Conservation (phyloP, 331 rosid species). For the Stylosanthes scabra region DNA sequence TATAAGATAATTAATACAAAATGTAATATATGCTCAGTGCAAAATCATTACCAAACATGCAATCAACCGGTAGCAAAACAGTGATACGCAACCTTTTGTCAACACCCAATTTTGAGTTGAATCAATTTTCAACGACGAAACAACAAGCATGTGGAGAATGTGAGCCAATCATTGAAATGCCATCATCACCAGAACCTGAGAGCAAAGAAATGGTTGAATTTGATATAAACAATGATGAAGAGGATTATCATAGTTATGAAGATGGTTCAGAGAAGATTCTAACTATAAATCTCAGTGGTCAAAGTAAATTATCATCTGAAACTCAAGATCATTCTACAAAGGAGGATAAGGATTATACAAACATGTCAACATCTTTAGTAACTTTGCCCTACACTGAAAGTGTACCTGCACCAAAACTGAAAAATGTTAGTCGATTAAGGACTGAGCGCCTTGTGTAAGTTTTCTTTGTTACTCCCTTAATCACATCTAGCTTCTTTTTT, state of each 20-base stretch:
- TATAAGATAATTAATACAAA: too few relatives aligned
- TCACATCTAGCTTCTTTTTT: not conserved
- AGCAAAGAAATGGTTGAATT: not conserved
- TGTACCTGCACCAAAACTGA: slow-evolving; percentile 61
- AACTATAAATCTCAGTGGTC: slow-evolving; percentile 44
- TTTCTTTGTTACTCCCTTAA: not conserved
- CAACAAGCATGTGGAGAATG: slow-evolving; percentile 23
- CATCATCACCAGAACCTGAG: slow-evolving; percentile 67
- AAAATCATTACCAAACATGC: slow-evolving; percentile 54
- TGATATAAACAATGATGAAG: slow-evolving; percentile 48
- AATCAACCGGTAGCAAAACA: slow-evolving; percentile 40
- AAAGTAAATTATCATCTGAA: slow-evolving; percentile 7
- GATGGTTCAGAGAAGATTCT: slow-evolving; percentile 50
- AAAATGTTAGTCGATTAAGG: slow-evolving; percentile 67
- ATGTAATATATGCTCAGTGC: slow-evolving; percentile 51
- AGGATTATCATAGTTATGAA: slow-evolving; percentile 18
- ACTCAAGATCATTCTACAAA: not conserved
- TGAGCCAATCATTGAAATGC: slow-evolving; percentile 79
- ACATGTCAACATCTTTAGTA: slow-evolving; percentile 58
- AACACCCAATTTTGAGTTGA: not conserved
- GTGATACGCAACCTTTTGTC: not conserved
- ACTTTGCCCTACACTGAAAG: slow-evolving; percentile 47
- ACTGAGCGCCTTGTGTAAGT: slow-evolving; percentile 88
- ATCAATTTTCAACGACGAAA: not conserved
- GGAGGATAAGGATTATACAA: slow-evolving; percentile 27